Evolutionary conservation across 148 eudicot genomes (phyloP).

Genomic region (Chenopodium album): DNA sequence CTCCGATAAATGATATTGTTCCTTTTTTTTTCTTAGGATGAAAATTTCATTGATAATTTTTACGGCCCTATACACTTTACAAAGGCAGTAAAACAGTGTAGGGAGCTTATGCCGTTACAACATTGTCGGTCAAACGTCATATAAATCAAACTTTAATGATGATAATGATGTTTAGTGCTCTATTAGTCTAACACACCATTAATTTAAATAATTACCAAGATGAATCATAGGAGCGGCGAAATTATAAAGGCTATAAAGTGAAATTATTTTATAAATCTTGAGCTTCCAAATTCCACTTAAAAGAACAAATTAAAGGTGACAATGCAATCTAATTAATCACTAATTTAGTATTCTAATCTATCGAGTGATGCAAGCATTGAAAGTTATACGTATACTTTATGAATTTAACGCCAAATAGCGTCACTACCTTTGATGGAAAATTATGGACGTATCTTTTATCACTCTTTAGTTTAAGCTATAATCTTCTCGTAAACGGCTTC

Average conservation of each 20-base stretch:
- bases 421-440: too few species aligned
- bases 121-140: conserved; percentile 14
- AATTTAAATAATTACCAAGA: background rate
- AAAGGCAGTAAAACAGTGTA: background rate
- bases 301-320: too few species aligned
- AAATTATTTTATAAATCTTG: background rate
- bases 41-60: background rate
- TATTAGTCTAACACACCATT: background rate
- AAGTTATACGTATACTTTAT: too few species aligned
- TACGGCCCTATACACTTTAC: background rate
- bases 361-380: too few species aligned
- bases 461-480: too few species aligned
- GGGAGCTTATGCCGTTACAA: background rate
- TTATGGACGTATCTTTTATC: too few species aligned
- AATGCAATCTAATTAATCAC: too few species aligned
- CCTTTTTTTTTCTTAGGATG: too few species aligned
- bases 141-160: conserved; percentile 13
- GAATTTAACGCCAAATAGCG: too few species aligned
- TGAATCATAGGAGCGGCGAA: background rate
- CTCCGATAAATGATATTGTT: too few species aligned
- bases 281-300: background rate
- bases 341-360: too few species aligned
- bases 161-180: conserved; percentile 10
- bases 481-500: too few species aligned
- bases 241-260: background rate